Base-by-base conservation (phyloP, 1,139 yeast genomes). In the Geotrichum klebahnii region DNA sequence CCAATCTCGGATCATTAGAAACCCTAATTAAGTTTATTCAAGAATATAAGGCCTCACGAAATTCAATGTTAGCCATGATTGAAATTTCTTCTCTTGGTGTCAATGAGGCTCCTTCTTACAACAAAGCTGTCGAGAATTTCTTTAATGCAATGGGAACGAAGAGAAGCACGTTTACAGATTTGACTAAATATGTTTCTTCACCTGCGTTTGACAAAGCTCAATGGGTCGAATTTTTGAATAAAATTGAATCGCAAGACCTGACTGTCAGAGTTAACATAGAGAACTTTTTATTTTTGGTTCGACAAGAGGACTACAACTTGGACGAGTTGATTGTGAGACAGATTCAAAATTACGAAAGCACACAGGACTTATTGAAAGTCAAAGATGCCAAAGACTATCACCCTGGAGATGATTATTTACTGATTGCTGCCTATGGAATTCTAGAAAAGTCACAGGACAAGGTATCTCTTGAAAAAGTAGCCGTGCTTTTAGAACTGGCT, bases 301-400 rank as follows among this genome's bases (percentile, higher is more conserved):
- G 61, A 20, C 58, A 57, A 22, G 52, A 39, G 6, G 34, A 29
- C 3, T 52, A 46, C 29, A 26, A 45, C 56, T 3, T 56, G 36
- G 14, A 51, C 53, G 8, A 45, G 19, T 12, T 59, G 45, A 52
- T 68, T 52, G 46, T 53, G 53, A 46, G 47, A 16, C 49, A 74
- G 51, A 66, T 78, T 59, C 51, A 57, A 3, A 63, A 70, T 16
- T 79, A 75, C 60, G 62, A 65, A 36, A 55, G 56, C 28, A 66
- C 69, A 45, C 61, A 60, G 38, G 61, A 58, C 10, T 61, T 66
- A 36, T 65, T 72, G 32, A 44, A 65, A 2, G 62, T 59, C 2
- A 76, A 80, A 54, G 71, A 72, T 23, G 75, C 73, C 16, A 81
- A 81, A 37, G 92, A 84, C 59, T 81, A 80, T 59, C 81, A 77